phyloP scores from a whole-genome alignment of 345 rosid genomes.

The Syzygium oleosum region DNA sequence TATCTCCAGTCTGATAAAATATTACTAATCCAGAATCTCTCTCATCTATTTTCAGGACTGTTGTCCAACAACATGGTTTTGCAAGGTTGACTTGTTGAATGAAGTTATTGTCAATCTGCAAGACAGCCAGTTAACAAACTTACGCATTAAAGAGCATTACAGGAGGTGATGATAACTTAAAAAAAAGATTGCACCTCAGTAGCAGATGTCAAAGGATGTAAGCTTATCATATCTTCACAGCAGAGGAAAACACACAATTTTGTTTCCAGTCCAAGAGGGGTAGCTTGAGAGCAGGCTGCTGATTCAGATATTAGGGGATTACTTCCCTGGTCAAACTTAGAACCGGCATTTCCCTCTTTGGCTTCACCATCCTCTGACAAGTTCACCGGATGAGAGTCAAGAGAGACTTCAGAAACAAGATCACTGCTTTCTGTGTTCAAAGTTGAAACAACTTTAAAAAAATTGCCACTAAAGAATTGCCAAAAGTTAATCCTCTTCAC shows the following conservation, averaged over 20 bases:
- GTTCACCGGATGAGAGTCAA: conserved; percentile 11
- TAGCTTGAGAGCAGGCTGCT: conserved; percentile 20
- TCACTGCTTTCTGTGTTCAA: conserved; percentile 42
- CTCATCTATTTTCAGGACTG: conserved; percentile 39
- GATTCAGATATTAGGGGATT: conserved; percentile 22
- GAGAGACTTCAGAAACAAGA: conserved; percentile 20
- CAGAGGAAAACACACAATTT: conserved; percentile 38
- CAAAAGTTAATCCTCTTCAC: not conserved
- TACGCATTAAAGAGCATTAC: conserved; percentile 7
- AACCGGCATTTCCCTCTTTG: conserved; percentile 19
- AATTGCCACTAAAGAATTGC: not conserved
- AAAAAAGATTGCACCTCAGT: conserved; percentile 41
- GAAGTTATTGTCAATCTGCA: conserved; percentile 43
- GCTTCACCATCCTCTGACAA: conserved; percentile 21
- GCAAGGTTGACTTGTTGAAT: conserved; percentile 33
- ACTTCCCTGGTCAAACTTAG: conserved; percentile 1
- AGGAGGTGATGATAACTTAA: conserved; percentile 1
- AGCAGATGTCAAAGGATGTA: conserved; percentile 38
- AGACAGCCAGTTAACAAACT: conserved; percentile 18
- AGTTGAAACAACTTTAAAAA: conserved; percentile 10
- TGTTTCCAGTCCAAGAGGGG: conserved; percentile 16
- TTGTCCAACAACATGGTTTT: conserved; percentile 69
- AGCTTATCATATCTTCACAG: conserved; percentile 45
- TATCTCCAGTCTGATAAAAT: conserved; percentile 53
- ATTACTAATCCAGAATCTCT: conserved; percentile 47